Conservation (phyloP, 1,284 basidiomycete genomes). For the Cystobasidiaceae sp. region DNA sequence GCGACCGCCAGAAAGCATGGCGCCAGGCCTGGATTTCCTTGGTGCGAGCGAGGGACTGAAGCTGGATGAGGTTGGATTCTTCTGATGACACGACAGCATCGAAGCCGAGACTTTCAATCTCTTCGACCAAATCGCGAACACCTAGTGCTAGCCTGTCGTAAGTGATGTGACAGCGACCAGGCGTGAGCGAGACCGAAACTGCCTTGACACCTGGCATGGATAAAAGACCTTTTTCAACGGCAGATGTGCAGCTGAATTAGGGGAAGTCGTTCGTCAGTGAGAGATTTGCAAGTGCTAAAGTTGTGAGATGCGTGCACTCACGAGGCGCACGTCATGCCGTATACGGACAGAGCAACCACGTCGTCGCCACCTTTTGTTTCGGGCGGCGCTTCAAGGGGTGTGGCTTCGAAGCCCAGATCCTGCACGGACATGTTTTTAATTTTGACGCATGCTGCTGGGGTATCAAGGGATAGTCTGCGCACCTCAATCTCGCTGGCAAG, state of each 20-base stretch:
- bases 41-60: conserved; percentile 80
- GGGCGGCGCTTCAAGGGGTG: conserved; percentile 52
- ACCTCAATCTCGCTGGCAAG: conserved; percentile 61
- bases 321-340: conserved; percentile 79
- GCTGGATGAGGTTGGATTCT: conserved; percentile 75
- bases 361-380: conserved; percentile 58
- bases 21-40: conserved; percentile 91
- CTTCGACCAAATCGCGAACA: conserved; percentile 77
- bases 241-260: conserved; percentile 61
- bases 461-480: background rate
- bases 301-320: no score
- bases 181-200: conserved; percentile 66
- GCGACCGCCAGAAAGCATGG: conserved; percentile 67
- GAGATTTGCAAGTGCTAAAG: background rate
- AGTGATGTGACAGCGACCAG: conserved; percentile 66
- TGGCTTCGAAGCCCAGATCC: conserved; percentile 87
- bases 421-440: conserved; percentile 53
- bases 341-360: conserved; percentile 67
- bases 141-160: conserved; percentile 67
- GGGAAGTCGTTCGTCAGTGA: background rate
- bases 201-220: conserved; percentile 68
- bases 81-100: conserved; percentile 76
- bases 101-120: conserved; percentile 81
- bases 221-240: conserved; percentile 66
- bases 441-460: background rate